These are phyloP conservation scores for Lachnellula hyalina DNA, from an alignment of 2,329 filamentous ascomycete genomes.

Conservation along the genomic window DNA sequence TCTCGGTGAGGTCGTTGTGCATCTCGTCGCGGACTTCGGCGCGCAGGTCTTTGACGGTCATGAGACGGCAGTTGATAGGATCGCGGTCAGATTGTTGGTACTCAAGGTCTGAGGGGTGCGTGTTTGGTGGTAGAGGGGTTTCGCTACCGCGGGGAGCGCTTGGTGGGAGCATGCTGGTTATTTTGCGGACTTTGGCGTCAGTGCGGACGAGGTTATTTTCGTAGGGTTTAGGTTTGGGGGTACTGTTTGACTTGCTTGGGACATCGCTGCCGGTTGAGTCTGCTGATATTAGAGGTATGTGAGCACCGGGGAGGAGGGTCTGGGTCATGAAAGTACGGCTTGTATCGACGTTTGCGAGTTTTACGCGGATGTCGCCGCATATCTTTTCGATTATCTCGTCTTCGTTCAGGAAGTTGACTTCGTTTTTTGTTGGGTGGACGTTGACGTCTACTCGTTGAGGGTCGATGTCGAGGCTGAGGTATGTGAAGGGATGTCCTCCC, in stretches of 20 bases:
- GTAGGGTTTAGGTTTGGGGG: slow-evolving; percentile 57
- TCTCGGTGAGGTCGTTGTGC: slow-evolving; percentile 80
- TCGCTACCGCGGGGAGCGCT: slow-evolving; percentile 33
- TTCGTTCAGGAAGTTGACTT: slow-evolving; percentile 96
- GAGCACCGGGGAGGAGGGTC: slow-evolving; percentile 71
- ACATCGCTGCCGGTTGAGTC: slow-evolving; percentile 13
- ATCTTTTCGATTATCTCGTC: slow-evolving; percentile 90
- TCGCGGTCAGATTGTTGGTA: slow-evolving; percentile 71
- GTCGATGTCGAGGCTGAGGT: slow-evolving; percentile 88
- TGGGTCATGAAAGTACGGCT: slow-evolving; percentile 94
- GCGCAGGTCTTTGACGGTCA: slow-evolving; percentile 81
- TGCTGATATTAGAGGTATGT: slow-evolving; percentile 30
- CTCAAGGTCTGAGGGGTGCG: slow-evolving; percentile 46
- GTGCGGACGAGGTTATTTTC: slow-evolving; percentile 89
- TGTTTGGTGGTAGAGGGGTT: slow-evolving; percentile 22
- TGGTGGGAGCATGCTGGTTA: slow-evolving; percentile 88
- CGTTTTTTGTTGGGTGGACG: slow-evolving; percentile 91
- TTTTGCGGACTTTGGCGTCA: slow-evolving; percentile 84
- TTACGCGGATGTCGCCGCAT: slow-evolving; percentile 71
- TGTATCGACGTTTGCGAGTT: slow-evolving; percentile 81
- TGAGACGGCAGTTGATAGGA: slow-evolving; percentile 64
- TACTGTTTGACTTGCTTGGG: slow-evolving; percentile 18
- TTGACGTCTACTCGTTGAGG: slow-evolving; percentile 93
- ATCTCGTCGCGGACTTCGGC: slow-evolving; percentile 73
- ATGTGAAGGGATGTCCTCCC: slow-evolving; percentile 88